A percentile compares a stretch with the other conserved stretches of the same genome.
phyloP scores from a whole-genome alignment of 352 stramenopile genomes.

The Achlya hypogyna region DNA sequence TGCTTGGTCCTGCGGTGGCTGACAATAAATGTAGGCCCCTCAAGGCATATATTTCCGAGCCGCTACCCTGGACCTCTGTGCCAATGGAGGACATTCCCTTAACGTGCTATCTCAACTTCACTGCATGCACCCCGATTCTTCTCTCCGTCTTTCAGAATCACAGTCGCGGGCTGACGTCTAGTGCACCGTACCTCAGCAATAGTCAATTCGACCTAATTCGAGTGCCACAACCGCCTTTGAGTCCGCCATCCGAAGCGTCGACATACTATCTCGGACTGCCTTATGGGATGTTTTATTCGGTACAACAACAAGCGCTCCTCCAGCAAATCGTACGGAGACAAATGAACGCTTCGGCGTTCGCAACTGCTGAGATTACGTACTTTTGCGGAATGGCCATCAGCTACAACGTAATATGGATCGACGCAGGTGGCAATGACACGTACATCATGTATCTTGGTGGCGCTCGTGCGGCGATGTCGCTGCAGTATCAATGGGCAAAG shows the following conservation, averaged over 20 bases:
- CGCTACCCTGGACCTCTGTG: background rate
- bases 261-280: background rate
- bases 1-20: background rate
- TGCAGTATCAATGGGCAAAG: background rate
- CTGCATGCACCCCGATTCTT: background rate
- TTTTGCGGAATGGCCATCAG: background rate
- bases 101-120: background rate
- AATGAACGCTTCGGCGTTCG: background rate
- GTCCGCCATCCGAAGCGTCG: background rate
- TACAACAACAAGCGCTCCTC: background rate
- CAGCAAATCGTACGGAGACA: background rate
- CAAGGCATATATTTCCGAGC: slow-evolving; percentile 1
- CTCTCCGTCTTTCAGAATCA: background rate
- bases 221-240: background rate
- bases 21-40: background rate
- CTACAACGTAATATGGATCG: background rate
- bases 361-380: background rate
- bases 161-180: background rate
- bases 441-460: background rate
- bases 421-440: background rate
- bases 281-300: background rate
- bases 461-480: background rate
- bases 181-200: background rate
- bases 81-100: background rate
- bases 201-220: background rate